These are phyloP conservation scores for Penstemon barbatus DNA, from an alignment of 257 asterid genomes.

Conservation along the genomic window DNA sequence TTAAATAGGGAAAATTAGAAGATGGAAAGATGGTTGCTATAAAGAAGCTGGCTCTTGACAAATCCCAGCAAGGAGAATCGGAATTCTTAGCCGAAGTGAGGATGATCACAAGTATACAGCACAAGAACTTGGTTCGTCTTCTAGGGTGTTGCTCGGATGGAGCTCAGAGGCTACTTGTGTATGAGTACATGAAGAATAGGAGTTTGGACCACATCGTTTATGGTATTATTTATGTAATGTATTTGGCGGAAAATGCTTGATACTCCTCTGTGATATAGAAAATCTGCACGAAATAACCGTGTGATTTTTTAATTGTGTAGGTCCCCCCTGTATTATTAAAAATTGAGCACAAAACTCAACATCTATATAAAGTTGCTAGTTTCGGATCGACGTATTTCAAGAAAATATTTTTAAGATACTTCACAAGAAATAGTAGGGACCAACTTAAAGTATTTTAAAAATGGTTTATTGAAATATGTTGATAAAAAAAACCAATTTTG, in stretches of 20 bases:
- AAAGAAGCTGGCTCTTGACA: conserved; percentile 59
- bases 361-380: too few relatives aligned
- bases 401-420: too few relatives aligned
- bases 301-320: too few relatives aligned
- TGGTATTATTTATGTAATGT: conserved; percentile 38
- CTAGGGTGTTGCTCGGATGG: conserved; percentile 81
- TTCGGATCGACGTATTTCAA: too few relatives aligned
- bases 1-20: conserved; percentile 58
- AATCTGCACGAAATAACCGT: too few relatives aligned
- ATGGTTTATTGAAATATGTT: too few relatives aligned
- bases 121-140: conserved; percentile 81
- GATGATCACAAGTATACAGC: conserved; percentile 78
- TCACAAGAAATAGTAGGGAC: too few relatives aligned
- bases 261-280: too few relatives aligned
- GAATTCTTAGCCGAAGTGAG: conserved; percentile 71
- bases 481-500: too few relatives aligned
- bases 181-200: conserved; percentile 77
- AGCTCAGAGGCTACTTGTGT: conserved; percentile 68
- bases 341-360: not conserved
- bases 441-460: too few relatives aligned
- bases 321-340: not conserved
- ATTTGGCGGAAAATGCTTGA: too few relatives aligned
- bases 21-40: conserved; percentile 65
- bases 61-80: conserved; percentile 80
- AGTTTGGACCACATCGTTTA: conserved; percentile 71